Evolutionary conservation across 2,329 filamentous ascomycete species (phyloP), one percentile per base, ranked within the genome.

Genomic region (Aspergillus ruber): DNA sequence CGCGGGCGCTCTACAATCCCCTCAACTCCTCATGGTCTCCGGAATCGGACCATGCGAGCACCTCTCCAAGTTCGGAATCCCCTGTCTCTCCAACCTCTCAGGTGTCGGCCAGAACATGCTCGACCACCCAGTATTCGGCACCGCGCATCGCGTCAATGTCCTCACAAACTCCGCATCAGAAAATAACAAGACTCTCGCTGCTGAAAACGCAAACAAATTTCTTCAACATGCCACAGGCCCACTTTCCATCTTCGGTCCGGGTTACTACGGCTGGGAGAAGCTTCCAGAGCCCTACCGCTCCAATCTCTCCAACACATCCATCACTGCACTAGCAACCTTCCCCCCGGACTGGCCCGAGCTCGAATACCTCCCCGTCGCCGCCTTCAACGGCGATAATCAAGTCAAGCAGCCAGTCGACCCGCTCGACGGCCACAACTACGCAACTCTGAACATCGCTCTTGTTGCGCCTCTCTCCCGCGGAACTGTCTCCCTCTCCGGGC

Each of bases 381-480:
- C 47, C 2, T 58, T 49, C 35, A 43, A 48, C 23, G 57, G 56
- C 2, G 47, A 58, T n/a, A 54, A 48, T 20, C 29, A 44, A 10
- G 51, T 56, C 33, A 45, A 42, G 8, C 39, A 45, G 3, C 47
- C 46, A 1, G 50, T 23, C 5, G 55, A 62, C 27, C 59, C 61
- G 1, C 41, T 15, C 7, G 65, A 69, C 45, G 58, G 59, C 9
- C 55, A 52, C 44, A 59, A 67, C 39, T 68, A 69, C 38, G 61
- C 54, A 4, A 56, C 58, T 12, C 41, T 69, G 1, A 46, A 48
- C 4, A 57, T 56, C 4, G 65, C 63, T 0, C 55, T 77, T 0
- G 60, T 69, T 1, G 64, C 71, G 0, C 70, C 72, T 6, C 47
- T 67, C 0, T 75, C 72, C 1, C 68, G 71, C 1, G 75, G 75